Percentiles rank a stretch among this genome's conserved stretches.
Evolutionary conservation across 208 protist genomes (phyloP).

Genomic region (Crithidia acanthocephali): DNA sequence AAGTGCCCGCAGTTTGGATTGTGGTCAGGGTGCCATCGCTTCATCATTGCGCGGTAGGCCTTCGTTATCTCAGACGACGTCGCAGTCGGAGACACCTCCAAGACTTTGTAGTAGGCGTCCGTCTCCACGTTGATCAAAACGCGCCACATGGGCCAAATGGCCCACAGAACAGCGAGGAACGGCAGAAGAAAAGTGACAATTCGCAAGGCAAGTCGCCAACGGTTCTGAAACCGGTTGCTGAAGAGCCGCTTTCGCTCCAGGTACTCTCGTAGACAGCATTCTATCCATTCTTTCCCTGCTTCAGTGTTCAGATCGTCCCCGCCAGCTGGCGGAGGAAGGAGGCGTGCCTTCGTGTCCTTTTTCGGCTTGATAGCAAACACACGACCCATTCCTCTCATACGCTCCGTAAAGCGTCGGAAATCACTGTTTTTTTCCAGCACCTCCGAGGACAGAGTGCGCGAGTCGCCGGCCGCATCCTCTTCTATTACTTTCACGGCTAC

Average conservation of each 20-base stretch:
- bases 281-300: conserved; percentile 43
- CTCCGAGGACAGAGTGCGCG: conserved; percentile 20
- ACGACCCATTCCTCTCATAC: conserved; percentile 33
- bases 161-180: conserved; percentile 40
- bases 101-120: conserved; percentile 56
- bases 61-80: conserved; percentile 61
- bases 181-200: conserved; percentile 31
- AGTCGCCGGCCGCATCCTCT: background rate
- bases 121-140: conserved; percentile 77
- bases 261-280: conserved; percentile 77
- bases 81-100: conserved; percentile 53
- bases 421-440: conserved; percentile 33
- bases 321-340: conserved; percentile 10
- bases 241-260: conserved; percentile 60
- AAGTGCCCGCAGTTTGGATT: conserved; percentile 75
- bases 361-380: conserved; percentile 33
- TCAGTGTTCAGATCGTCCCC: conserved; percentile 3
- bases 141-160: conserved; percentile 80
- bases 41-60: conserved; percentile 80
- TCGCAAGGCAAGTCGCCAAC: conserved; percentile 27
- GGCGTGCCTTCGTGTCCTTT: background rate
- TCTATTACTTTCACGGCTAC: conserved; percentile 14
- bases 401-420: conserved; percentile 34
- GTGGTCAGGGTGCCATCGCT: conserved; percentile 81
- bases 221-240: conserved; percentile 30